phyloP scores from a whole-genome alignment of 768 basidiomycete species.

The Boletus sp. region DNA sequence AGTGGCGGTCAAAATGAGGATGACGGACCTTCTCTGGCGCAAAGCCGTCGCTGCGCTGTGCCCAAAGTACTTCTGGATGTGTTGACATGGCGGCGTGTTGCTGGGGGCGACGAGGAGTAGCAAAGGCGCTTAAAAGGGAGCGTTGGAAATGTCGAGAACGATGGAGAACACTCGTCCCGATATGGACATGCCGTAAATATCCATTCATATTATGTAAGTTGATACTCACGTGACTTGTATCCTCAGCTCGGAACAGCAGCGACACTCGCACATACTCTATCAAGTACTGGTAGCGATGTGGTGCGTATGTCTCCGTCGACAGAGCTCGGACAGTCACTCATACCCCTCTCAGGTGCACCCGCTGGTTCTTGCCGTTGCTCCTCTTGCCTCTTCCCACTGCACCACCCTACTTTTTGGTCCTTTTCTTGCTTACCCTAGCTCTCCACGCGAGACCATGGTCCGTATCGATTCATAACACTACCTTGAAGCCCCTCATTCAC shows the following conservation, averaged over 20 bases:
- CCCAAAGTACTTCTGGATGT: constrained; percentile 93
- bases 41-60: constrained; percentile 76
- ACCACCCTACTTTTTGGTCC: constrained; percentile 71
- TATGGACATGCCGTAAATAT: constrained; percentile 4
- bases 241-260: neutral
- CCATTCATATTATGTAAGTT: constrained; percentile 10
- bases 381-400: constrained; percentile 77
- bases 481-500: constrained; percentile 4
- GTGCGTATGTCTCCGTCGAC: constrained; percentile 36
- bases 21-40: constrained; percentile 60
- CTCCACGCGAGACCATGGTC: constrained; percentile 85
- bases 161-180: constrained; percentile 28
- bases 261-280: neutral
- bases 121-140: constrained; percentile 4
- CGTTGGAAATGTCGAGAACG: constrained; percentile 32
- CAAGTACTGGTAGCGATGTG: constrained; percentile 46
- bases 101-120: neutral
- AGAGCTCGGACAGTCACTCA: neutral
- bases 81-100: constrained; percentile 34
- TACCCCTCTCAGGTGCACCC: constrained; percentile 61
- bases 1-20: neutral
- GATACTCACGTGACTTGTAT: constrained; percentile 18
- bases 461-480: constrained; percentile 23
- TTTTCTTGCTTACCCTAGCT: constrained; percentile 74
- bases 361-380: constrained; percentile 79